A percentile compares a stretch with the other conserved stretches of the same genome.
Evolutionary conservation across 1,284 basidiomycete species (phyloP).

Genomic region (Salmacisia buchloeana): DNA sequence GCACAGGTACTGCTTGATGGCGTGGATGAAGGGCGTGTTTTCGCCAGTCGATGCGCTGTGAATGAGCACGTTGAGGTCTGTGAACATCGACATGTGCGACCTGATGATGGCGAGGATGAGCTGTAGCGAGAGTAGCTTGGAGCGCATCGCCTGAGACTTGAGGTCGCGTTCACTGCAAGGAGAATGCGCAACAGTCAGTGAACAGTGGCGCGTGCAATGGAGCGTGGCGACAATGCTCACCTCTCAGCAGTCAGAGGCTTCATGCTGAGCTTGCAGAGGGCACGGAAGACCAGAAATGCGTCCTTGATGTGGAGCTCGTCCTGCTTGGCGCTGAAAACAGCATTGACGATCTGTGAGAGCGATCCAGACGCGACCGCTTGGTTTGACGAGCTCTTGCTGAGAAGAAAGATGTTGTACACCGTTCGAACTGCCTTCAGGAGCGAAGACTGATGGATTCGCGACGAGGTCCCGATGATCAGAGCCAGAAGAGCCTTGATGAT

Average conservation of each 20-base stretch:
- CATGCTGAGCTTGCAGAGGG: conserved; percentile 50
- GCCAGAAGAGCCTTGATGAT: conserved; percentile 50
- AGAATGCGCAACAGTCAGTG: neutral
- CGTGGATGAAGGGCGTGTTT: conserved; percentile 48
- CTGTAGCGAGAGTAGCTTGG: conserved; percentile 46
- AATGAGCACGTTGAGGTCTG: conserved; percentile 43
- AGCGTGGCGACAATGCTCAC: neutral
- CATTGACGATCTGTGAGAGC: conserved; percentile 47
- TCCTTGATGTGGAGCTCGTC: conserved; percentile 48
- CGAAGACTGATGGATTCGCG: conserved; percentile 46
- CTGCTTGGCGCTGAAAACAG: conserved; percentile 34
- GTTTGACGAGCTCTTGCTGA: conserved; percentile 41
- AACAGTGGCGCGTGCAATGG: neutral
- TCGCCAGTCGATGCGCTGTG: conserved; percentile 47
- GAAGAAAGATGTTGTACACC: conserved; percentile 49
- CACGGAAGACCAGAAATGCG: conserved; percentile 47
- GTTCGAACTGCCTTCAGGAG: conserved; percentile 53
- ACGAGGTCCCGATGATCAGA: conserved; percentile 40
- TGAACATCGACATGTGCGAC: conserved; percentile 45
- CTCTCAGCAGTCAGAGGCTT: conserved; percentile 45
- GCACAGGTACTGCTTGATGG: conserved; percentile 60
- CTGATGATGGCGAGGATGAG: conserved; percentile 45
- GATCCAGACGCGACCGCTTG: conserved; percentile 49
- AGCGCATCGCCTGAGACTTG: conserved; percentile 49
- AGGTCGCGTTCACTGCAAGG: conserved; percentile 40